Conservation (phyloP, 2,329 filamentous ascomycete species). For the Dryadomyces quercivorus region DNA sequence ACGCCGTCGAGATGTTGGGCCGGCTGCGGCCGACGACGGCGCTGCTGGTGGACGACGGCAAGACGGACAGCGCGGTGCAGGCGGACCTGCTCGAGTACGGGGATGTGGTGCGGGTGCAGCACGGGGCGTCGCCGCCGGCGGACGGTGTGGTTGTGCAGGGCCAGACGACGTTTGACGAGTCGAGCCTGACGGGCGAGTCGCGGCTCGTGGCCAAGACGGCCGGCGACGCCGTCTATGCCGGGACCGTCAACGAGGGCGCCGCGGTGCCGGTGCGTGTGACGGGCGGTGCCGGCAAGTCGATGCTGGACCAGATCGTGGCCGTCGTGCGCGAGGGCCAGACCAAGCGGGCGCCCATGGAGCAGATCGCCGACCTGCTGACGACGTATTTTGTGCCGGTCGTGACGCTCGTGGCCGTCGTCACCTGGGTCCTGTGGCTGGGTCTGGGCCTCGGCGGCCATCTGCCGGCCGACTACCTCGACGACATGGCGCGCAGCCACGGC, state of each 20-base stretch:
- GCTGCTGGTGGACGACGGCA: conserved; percentile 43
- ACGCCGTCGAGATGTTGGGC: conserved; percentile 69
- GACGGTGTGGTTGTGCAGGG: conserved; percentile 59
- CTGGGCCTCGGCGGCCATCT: conserved; percentile 48
- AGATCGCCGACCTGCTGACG: conserved; percentile 60
- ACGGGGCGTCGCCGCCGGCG: conserved; percentile 73
- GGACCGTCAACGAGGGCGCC: conserved; percentile 59
- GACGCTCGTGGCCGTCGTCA: conserved; percentile 54
- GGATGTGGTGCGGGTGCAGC: conserved; percentile 61
- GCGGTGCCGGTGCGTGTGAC: conserved; percentile 53
- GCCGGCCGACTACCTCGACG: conserved; percentile 41
- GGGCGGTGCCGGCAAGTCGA: conserved; percentile 53
- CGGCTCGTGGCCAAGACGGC: conserved; percentile 48
- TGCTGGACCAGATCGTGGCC: conserved; percentile 70
- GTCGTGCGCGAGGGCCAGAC: conserved; percentile 69
- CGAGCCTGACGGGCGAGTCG: conserved; percentile 75
- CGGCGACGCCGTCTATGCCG: conserved; percentile 57
- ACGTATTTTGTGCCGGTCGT: conserved; percentile 67
- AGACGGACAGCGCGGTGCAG: conserved; percentile 20
- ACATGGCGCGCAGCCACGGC: conserved; percentile 27
- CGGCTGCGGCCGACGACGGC: conserved; percentile 70
- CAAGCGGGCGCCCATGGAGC: conserved; percentile 62
- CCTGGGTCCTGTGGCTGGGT: conserved; percentile 60
- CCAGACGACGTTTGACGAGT: conserved; percentile 70
- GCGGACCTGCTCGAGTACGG: conserved; percentile 65